Percentiles rank a stretch among this genome's conserved stretches.
Conservation (phyloP, 2,329 filamentous ascomycete genomes). For the Fusarium sp. region DNA sequence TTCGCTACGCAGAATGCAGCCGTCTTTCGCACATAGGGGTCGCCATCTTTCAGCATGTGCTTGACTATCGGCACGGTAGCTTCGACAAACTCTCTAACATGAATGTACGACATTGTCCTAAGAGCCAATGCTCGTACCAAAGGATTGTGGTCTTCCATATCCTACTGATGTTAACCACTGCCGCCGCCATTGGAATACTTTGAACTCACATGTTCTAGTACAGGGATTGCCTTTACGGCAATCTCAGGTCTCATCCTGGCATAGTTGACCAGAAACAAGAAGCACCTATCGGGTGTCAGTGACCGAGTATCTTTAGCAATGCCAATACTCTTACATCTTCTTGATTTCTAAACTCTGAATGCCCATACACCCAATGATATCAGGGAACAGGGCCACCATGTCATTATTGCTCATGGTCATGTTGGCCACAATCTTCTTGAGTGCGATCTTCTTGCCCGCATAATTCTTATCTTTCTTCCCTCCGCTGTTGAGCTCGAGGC, state of each 20-base stretch:
- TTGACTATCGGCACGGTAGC: slow-evolving; percentile 88
- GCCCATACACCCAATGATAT: slow-evolving; percentile 95
- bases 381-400: slow-evolving; percentile 96
- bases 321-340: slow-evolving; percentile 79
- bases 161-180: slow-evolving; percentile 61
- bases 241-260: slow-evolving; percentile 93
- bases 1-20: slow-evolving; percentile 97
- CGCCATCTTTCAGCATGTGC: slow-evolving; percentile 82
- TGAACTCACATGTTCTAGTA: slow-evolving; percentile 76
- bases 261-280: slow-evolving; percentile 97
- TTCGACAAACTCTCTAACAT: slow-evolving; percentile 95
- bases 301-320: not conserved
- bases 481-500: slow-evolving; percentile 91
- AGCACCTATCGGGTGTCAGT: slow-evolving; percentile 75
- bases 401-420: slow-evolving; percentile 99
- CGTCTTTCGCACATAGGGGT: slow-evolving; percentile 97
- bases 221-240: slow-evolving; percentile 90
- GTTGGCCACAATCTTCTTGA: slow-evolving; percentile 99
- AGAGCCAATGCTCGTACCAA: slow-evolving; percentile 91
- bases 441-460: slow-evolving; percentile 92
- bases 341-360: slow-evolving; percentile 97
- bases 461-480: slow-evolving; percentile 99
- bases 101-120: slow-evolving; percentile 96
- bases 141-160: slow-evolving; percentile 93
- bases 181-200: not conserved